Percentiles rank a stretch among this genome's conserved stretches.
These are phyloP conservation scores for Aspergillus indologenus DNA, from an alignment of 495 filamentous ascomycete species.

Conservation along the genomic window DNA sequence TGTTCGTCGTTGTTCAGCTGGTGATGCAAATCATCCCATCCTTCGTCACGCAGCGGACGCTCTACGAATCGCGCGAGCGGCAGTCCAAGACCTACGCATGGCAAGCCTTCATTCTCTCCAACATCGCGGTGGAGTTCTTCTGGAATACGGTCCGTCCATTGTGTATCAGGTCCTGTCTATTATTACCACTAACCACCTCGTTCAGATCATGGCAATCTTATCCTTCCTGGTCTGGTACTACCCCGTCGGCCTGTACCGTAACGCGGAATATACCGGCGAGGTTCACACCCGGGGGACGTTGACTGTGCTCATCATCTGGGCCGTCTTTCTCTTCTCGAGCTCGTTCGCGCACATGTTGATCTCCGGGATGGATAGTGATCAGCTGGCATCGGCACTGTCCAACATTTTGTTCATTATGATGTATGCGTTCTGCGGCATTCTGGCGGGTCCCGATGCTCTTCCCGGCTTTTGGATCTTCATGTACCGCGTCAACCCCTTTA, in stretches of 20 bases:
- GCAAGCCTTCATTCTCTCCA: slow-evolving; percentile 65
- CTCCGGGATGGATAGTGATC: slow-evolving; percentile 48
- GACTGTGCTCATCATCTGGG: slow-evolving; percentile 47
- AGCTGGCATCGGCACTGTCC: slow-evolving; percentile 35
- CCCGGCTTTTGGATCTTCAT: slow-evolving; percentile 73
- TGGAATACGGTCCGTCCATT: slow-evolving; percentile 48
- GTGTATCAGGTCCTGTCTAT: slow-evolving; percentile 25
- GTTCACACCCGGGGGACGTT: slow-evolving; percentile 43
- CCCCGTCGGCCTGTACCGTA: slow-evolving; percentile 52
- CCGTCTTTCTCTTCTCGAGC: slow-evolving; percentile 46
- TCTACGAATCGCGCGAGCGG: slow-evolving; percentile 78
- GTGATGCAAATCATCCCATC: slow-evolving; percentile 69
- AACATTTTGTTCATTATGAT: slow-evolving; percentile 27
- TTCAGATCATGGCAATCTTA: slow-evolving; percentile 55
- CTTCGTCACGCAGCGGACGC: slow-evolving; percentile 58
- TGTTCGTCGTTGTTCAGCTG: slow-evolving; percentile 69
- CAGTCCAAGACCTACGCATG: slow-evolving; percentile 75
- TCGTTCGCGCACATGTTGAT: slow-evolving; percentile 56
- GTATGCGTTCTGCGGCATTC: slow-evolving; percentile 57
- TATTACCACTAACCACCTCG: slow-evolving; percentile 45
- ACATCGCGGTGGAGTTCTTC: slow-evolving; percentile 63
- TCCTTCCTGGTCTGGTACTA: slow-evolving; percentile 59
- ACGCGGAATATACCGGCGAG: slow-evolving; percentile 35
- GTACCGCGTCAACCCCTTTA: slow-evolving; percentile 63
- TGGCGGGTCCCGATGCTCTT: slow-evolving; percentile 49